Evolutionary conservation across 2,329 filamentous ascomycete species (phyloP).

Genomic region (Diaporthe humulicola): DNA sequence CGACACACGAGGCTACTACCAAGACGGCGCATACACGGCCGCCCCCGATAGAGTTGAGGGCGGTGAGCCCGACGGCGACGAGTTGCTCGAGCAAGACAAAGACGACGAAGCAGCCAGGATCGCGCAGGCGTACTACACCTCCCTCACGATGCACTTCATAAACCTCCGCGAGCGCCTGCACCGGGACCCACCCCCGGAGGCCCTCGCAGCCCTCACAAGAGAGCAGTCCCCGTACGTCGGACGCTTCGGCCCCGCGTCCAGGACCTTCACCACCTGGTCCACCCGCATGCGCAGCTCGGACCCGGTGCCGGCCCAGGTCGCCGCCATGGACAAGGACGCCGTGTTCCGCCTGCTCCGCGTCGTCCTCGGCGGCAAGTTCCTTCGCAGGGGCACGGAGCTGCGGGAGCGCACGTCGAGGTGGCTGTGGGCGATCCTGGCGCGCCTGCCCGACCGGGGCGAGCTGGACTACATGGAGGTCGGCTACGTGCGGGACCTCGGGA

Average conservation of each 20-base stretch:
- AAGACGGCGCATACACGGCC: conserved; percentile 84
- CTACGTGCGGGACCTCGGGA: conserved; percentile 82
- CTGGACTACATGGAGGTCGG: conserved; percentile 82
- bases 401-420: conserved; percentile 80
- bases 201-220: conserved; percentile 61
- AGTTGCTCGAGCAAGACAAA: conserved; percentile 46
- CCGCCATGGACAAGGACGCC: conserved; percentile 75
- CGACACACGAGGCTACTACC: conserved; percentile 75
- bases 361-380: conserved; percentile 73
- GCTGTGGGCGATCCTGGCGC: conserved; percentile 86
- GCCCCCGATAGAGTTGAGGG: conserved; percentile 57
- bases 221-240: conserved; percentile 58
- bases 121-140: conserved; percentile 75
- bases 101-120: conserved; percentile 55
- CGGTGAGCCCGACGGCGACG: conserved; percentile 43
- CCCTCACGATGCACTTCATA: conserved; percentile 75
- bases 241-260: conserved; percentile 63
- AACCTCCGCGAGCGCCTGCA: conserved; percentile 74
- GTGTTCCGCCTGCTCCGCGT: conserved; percentile 77
- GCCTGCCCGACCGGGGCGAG: conserved; percentile 80
- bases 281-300: conserved; percentile 65
- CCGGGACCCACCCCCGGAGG: conserved; percentile 64
- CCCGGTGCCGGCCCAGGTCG: conserved; percentile 70
- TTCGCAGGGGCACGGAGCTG: conserved; percentile 70
- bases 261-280: conserved; percentile 66